phyloP scores from a whole-genome alignment of 2,329 filamentous ascomycete species.

The Nemania serpens region DNA sequence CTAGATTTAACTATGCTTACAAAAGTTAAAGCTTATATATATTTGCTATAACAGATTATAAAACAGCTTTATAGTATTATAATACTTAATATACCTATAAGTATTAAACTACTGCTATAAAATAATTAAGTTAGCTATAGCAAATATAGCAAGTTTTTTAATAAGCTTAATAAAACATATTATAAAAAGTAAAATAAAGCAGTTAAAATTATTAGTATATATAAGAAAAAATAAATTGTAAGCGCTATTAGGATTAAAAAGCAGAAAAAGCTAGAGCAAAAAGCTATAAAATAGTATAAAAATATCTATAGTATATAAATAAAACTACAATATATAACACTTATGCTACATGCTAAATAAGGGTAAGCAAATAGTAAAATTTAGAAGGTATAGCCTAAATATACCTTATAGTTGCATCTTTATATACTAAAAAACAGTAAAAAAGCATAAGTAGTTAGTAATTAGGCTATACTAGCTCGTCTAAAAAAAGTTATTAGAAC shows the following conservation, averaged over 20 bases:
- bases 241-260: background rate
- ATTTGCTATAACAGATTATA: background rate
- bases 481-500: background rate
- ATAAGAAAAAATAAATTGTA: conserved; percentile 1
- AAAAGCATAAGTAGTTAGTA: background rate
- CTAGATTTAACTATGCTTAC: background rate
- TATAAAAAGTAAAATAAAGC: background rate
- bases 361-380: background rate
- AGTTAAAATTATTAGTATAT: background rate
- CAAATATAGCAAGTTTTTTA: conserved; percentile 2
- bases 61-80: background rate
- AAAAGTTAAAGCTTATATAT: background rate
- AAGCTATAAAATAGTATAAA: background rate
- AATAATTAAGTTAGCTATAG: background rate
- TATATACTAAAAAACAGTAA: background rate
- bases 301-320: background rate
- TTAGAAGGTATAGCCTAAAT: background rate
- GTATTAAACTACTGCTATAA: background rate
- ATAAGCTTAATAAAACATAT: conserved; percentile 2
- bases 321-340: background rate
- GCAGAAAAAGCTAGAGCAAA: background rate
- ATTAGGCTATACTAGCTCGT: no score
- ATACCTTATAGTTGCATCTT: background rate
- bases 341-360: background rate
- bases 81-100: background rate